Evolutionary conservation across 768 basidiomycete species (phyloP), one percentile per base, ranked within the genome.

Genomic region (Suillus subluteus): DNA sequence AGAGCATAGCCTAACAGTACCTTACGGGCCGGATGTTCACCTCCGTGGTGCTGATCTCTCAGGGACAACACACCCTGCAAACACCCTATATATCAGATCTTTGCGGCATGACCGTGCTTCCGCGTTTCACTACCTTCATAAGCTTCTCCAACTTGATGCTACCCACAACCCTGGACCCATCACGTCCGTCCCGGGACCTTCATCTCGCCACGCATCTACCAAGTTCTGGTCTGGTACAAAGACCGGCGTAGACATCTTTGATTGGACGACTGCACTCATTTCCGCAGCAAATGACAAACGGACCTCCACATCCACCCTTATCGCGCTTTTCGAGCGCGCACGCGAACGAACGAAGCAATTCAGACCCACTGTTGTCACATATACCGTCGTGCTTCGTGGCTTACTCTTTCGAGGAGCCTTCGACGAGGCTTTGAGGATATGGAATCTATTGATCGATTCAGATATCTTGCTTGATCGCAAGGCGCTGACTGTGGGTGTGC

Each of bases 321-420:
- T 85, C 35, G 65, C 71, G 0, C 72, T 83, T 35, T 85, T 84
- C 68, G 67, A 78, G 23, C 74, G 75, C n/a, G 71, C 77, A 6
- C 73, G 71, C 3, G 67, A 71, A 18, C 68, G 67, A 43, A 73
- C 73, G n/a, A 69, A 52, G 58, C 63, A 72, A 23, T 75, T 84
- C 30, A 76, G 74, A 35, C 82, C 84, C 0, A 85, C 80, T 3
- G 75, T 81, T 15, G 82, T 78, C 0, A 82, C 87, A 0, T 84
- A 88, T 70, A 88, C 86, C 23, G 75, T 86, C 37, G 75, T 88
- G 65, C 80, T 91, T 48, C 82, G 82, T 38, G 88, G 84, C 1
- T 76, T 91, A 9, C 69, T 88, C 15, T 75, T 77, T 13, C 84
- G 84, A 58, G 69, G 76, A 35, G 80, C 81, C 16, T 76, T 74